Evolutionary conservation across 1,284 basidiomycete genomes (phyloP).

Genomic region (Apiotrichum gamsii): DNA sequence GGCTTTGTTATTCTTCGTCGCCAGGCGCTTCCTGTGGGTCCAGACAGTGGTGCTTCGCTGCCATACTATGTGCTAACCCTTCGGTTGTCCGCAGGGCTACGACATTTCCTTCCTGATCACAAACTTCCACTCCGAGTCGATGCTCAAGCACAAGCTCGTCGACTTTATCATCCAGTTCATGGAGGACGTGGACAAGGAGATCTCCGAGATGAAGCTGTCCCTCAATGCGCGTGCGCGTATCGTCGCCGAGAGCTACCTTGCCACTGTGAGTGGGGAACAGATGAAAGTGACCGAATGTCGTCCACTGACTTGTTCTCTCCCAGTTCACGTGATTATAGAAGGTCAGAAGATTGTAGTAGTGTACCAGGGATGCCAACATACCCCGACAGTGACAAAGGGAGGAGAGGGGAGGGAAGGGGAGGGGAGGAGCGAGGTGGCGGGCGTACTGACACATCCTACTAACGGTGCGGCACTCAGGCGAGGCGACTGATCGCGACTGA

Average conservation of each 20-base stretch:
- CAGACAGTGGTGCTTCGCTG: too few species aligned
- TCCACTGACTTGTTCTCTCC: background rate
- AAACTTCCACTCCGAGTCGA: conserved; percentile 90
- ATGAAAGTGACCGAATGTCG: background rate
- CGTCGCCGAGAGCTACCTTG: conserved; percentile 68
- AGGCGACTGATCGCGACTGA: too few species aligned
- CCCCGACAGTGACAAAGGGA: too few species aligned
- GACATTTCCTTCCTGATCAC: conserved; percentile 99
- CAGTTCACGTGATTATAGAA: conserved; percentile 16
- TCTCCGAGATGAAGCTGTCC: conserved; percentile 58
- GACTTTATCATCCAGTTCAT: conserved; percentile 99
- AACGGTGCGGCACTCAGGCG: too few species aligned
- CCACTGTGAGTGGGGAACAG: conserved; percentile 35
- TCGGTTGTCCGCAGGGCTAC: conserved; percentile 72
- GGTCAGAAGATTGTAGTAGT: conserved; percentile 18
- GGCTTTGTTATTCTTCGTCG: conserved; percentile 91
- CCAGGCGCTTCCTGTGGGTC: conserved; percentile 79
- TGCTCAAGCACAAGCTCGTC: conserved; percentile 99
- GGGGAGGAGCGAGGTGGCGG: too few species aligned
- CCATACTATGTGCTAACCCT: background rate
- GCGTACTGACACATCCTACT: too few species aligned
- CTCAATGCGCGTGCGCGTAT: conserved; percentile 94
- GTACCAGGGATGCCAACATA: conserved; percentile 16
- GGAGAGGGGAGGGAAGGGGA: too few species aligned
- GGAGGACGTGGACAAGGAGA: conserved; percentile 77